Conservation (phyloP, 2,329 filamentous ascomycete species). For the Teratosphaeria zuluensis region DNA sequence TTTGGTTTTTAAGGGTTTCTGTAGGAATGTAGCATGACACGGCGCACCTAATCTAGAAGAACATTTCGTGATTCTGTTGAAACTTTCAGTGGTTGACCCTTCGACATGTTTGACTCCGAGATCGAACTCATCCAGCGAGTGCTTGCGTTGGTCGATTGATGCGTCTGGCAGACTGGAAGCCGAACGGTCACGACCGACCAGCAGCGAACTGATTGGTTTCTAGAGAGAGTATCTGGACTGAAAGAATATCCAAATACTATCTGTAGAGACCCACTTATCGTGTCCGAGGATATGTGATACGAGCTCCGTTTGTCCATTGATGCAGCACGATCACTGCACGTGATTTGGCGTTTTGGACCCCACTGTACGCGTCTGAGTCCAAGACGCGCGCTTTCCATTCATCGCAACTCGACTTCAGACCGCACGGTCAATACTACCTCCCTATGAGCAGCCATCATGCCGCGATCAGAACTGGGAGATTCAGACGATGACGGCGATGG, state of each 20-base stretch:
- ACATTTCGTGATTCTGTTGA: background rate
- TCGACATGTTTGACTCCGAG: too few relatives aligned
- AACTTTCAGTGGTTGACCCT: too few relatives aligned
- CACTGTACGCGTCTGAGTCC: background rate
- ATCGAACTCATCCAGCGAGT: too few relatives aligned
- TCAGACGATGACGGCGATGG: slow-evolving; percentile 14
- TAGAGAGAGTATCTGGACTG: too few relatives aligned
- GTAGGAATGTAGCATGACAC: background rate
- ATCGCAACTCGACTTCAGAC: background rate
- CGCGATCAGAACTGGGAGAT: slow-evolving; percentile 7
- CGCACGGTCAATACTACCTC: background rate
- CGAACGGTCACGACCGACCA: too few relatives aligned
- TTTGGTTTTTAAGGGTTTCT: background rate
- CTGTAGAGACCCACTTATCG: background rate
- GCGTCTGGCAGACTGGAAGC: background rate
- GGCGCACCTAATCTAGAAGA: background rate
- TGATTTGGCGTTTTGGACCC: background rate
- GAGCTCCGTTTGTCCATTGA: background rate
- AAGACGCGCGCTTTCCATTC: background rate
- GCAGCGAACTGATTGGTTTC: too few relatives aligned
- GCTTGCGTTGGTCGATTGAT: background rate
- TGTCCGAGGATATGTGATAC: background rate
- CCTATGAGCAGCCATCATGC: background rate
- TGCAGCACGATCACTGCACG: background rate
- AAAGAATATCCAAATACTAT: background rate